These are phyloP conservation scores for Leccinum subtestaceum DNA, from an alignment of 768 basidiomycete species.

Conservation along the genomic window DNA sequence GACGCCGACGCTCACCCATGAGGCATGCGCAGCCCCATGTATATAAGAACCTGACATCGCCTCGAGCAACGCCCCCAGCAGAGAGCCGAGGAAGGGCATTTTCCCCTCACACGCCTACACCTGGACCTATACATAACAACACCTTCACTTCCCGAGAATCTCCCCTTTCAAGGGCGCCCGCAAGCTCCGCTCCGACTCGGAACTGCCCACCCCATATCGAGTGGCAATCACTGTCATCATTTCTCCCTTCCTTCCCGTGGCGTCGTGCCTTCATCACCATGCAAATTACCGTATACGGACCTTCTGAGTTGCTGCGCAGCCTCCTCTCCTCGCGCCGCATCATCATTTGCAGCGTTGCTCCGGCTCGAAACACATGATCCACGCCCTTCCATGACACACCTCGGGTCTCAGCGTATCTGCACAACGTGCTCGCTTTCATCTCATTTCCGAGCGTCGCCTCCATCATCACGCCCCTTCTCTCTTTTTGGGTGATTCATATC, in stretches of 20 bases:
- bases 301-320: slow-evolving; percentile 20
- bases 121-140: slow-evolving; percentile 18
- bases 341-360: slow-evolving; percentile 18
- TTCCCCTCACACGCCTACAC: slow-evolving; percentile 15
- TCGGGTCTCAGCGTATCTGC: slow-evolving; percentile 5
- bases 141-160: slow-evolving; percentile 1
- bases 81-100: slow-evolving; percentile 13
- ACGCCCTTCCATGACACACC: slow-evolving; percentile 15
- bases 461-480: slow-evolving; percentile 8
- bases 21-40: slow-evolving; percentile 7
- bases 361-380: slow-evolving; percentile 28
- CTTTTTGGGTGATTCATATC: not conserved
- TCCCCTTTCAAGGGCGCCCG: slow-evolving; percentile 6
- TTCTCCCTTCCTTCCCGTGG: slow-evolving; percentile 14
- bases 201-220: slow-evolving; percentile 4
- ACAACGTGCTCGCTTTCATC: slow-evolving; percentile 12
- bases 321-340: slow-evolving; percentile 18
- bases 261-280: slow-evolving; percentile 10
- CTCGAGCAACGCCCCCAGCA: slow-evolving; percentile 10
- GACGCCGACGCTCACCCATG: slow-evolving; percentile 13
- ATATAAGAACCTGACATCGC: slow-evolving; percentile 23
- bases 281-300: slow-evolving; percentile 10
- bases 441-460: slow-evolving; percentile 23
- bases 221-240: slow-evolving; percentile 8
- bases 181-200: slow-evolving; percentile 26